Percentiles rank a stretch among this genome's conserved stretches.
phyloP scores from a whole-genome alignment of 352 stramenopile species.

The Globisporangium solare region DNA sequence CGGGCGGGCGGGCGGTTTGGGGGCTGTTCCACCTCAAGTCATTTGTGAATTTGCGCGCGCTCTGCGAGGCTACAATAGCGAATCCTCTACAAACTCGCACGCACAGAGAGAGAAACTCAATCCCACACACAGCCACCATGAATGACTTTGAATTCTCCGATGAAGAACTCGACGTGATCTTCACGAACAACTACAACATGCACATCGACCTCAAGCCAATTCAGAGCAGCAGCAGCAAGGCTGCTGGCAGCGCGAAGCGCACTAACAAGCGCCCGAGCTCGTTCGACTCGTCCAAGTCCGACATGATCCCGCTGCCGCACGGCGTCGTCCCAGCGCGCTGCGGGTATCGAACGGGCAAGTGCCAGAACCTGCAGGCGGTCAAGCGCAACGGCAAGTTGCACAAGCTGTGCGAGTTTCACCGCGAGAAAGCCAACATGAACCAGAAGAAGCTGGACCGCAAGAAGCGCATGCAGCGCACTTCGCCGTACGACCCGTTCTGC shows the following conservation, averaged over 20 bases:
- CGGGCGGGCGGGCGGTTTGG: too few relatives aligned
- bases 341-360: constrained; percentile 81
- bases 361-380: constrained; percentile 68
- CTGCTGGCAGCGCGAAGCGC: constrained; percentile 12
- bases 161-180: constrained; percentile 27
- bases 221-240: constrained; percentile 1
- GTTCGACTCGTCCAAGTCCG: constrained; percentile 13
- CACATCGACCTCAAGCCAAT: constrained; percentile 29
- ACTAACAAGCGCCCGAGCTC: constrained; percentile 7
- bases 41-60: constrained; percentile 26
- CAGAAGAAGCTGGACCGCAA: constrained; percentile 86
- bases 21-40: constrained; percentile 3
- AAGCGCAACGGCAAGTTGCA: constrained; percentile 83
- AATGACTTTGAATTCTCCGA: constrained; percentile 24
- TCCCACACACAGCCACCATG: constrained; percentile 11
- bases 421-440: constrained; percentile 80
- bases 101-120: constrained; percentile 7
- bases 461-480: constrained; percentile 61
- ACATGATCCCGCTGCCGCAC: constrained; percentile 16
- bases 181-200: constrained; percentile 23
- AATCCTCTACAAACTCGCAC: neutral
- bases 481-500: constrained; percentile 34
- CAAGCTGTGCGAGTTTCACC: constrained; percentile 84
- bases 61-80: neutral
- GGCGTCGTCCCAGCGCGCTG: constrained; percentile 43